A percentile compares a stretch with the other conserved stretches of the same genome.
Conservation (phyloP, 345 rosid genomes). For the Adansonia digitata region DNA sequence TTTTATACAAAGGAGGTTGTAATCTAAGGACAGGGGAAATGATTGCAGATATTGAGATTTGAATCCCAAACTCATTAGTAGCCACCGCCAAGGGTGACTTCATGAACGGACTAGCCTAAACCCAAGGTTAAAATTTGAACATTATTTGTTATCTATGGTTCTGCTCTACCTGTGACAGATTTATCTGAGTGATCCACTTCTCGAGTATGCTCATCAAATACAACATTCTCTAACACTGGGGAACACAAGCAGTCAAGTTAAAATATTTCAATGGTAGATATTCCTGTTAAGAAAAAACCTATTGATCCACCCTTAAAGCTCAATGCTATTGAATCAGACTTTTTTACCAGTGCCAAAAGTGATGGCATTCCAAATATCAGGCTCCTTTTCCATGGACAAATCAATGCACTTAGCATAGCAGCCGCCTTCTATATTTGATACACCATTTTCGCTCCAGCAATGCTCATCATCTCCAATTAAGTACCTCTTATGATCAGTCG, state of each 20-base stretch:
- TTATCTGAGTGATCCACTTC: slow-evolving; percentile 79
- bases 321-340: background rate
- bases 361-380: slow-evolving; percentile 94
- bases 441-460: slow-evolving; percentile 90
- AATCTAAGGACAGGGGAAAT: too few species aligned
- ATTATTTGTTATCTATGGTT: background rate
- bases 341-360: slow-evolving; percentile 89
- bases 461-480: slow-evolving; percentile 95
- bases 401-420: slow-evolving; percentile 97
- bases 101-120: too few species aligned
- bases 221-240: slow-evolving; percentile 88
- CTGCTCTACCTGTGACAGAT: slow-evolving; percentile 68
- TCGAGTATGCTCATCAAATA: slow-evolving; percentile 83
- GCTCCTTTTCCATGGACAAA: slow-evolving; percentile 83
- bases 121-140: background rate
- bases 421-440: slow-evolving; percentile 95
- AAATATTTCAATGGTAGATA: background rate
- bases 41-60: too few species aligned
- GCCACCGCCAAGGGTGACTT: too few species aligned
- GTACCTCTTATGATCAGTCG: slow-evolving; percentile 88
- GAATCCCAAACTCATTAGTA: too few species aligned
- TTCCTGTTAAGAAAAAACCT: background rate
- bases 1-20: too few species aligned
- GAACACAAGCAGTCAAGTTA: background rate
- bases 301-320: too few species aligned